These are phyloP conservation scores for Colletotrichum ledebouriae DNA, from an alignment of 2,329 filamentous ascomycete species.

Conservation along the genomic window DNA sequence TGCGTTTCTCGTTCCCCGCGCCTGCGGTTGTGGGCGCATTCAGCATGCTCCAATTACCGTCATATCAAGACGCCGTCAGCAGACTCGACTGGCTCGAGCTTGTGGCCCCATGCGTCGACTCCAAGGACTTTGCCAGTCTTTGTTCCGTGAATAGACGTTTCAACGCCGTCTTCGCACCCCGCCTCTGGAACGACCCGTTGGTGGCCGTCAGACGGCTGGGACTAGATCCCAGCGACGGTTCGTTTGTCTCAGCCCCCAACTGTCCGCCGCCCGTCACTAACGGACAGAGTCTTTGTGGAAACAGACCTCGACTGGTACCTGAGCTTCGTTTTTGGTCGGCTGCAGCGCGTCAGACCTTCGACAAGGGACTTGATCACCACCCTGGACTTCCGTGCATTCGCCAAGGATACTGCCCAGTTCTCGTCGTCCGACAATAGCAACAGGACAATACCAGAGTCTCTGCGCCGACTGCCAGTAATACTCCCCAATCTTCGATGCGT, in stretches of 20 bases:
- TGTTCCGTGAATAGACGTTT: conserved; percentile 64
- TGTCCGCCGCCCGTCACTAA: conserved; percentile 9
- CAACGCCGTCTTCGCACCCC: conserved; percentile 63
- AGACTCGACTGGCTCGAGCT: conserved; percentile 63
- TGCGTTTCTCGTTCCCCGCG: no score
- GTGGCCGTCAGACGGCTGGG: conserved; percentile 54
- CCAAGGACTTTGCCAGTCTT: conserved; percentile 58
- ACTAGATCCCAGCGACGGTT: conserved; percentile 61
- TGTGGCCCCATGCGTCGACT: conserved; percentile 59
- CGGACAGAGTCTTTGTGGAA: background rate
- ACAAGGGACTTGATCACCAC: conserved; percentile 61
- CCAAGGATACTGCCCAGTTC: conserved; percentile 56
- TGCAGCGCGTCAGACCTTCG: conserved; percentile 50
- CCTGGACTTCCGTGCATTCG: conserved; percentile 63
- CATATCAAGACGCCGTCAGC: conserved; percentile 65
- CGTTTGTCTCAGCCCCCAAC: conserved; percentile 45
- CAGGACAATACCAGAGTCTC: conserved; percentile 54
- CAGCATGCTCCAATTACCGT: conserved; percentile 55
- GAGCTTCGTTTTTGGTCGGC: conserved; percentile 58
- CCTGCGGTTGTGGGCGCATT: background rate
- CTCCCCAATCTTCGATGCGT: conserved; percentile 62
- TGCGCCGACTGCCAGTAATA: conserved; percentile 54
- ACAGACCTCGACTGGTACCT: conserved; percentile 65
- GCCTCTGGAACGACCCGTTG: conserved; percentile 66
- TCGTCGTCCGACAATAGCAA: conserved; percentile 54